Evolutionary conservation across 208 protist genomes (phyloP).

Genomic region (Angomonas deanei): DNA sequence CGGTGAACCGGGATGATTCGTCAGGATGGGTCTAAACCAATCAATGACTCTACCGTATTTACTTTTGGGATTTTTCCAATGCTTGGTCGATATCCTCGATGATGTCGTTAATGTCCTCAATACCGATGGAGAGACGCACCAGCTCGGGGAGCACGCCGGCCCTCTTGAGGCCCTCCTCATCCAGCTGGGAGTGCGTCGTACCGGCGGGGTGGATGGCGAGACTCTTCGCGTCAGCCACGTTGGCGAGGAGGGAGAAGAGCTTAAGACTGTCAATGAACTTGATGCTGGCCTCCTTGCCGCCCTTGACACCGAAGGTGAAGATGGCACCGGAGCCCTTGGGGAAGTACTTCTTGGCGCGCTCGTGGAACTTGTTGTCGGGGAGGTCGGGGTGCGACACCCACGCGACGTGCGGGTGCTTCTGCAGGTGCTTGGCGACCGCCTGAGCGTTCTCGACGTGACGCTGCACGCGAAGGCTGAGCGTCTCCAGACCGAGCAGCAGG

Average conservation of each 20-base stretch:
- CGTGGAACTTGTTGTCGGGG: neutral
- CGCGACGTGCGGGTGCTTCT: conserved; percentile 6
- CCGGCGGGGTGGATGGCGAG: conserved; percentile 11
- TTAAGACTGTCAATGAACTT: conserved; percentile 41
- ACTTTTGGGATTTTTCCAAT: conserved; percentile 18
- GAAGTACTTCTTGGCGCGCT: conserved; percentile 6
- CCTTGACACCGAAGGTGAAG: conserved; percentile 23
- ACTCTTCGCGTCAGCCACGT: conserved; percentile 9
- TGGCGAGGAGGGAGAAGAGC: conserved; percentile 18
- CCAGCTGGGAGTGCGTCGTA: conserved; percentile 85
- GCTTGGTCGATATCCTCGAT: conserved; percentile 48
- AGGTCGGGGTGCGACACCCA: conserved; percentile 1
- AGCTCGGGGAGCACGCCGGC: conserved; percentile 45
- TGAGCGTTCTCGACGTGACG: conserved; percentile 25
- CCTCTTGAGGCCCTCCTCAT: conserved; percentile 19
- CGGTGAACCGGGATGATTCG: neutral
- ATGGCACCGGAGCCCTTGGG: conserved; percentile 6
- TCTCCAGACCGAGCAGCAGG: conserved; percentile 76
- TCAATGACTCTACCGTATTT: neutral
- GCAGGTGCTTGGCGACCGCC: conserved; percentile 26
- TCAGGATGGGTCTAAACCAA: neutral
- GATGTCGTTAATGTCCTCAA: conserved; percentile 79
- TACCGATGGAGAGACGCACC: conserved; percentile 63
- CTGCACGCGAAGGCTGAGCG: conserved; percentile 71
- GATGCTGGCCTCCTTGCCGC: conserved; percentile 7